Evolutionary conservation across 176 grass and related monocot species (phyloP).

Genomic region (Avena insularis): DNA sequence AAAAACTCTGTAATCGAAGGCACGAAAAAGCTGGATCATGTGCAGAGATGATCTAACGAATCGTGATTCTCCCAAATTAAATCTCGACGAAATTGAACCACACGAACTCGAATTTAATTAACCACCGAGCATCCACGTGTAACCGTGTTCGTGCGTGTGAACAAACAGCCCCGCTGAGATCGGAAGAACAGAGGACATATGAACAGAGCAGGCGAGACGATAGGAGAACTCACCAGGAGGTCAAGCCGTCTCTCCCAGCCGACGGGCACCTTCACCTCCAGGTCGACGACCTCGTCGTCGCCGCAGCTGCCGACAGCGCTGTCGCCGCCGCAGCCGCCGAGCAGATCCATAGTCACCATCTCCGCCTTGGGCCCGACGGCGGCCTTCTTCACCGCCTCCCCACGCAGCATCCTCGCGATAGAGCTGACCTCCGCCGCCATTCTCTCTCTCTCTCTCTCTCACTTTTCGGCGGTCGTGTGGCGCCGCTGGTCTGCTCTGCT

Average conservation of each 20-base stretch:
- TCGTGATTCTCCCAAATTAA: not conserved
- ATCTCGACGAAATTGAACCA: not conserved
- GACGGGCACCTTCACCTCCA: constrained; percentile 54
- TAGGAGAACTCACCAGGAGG: constrained; percentile 42
- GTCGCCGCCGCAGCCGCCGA: constrained; percentile 46
- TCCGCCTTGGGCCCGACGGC: constrained; percentile 11
- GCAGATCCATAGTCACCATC: constrained; percentile 72
- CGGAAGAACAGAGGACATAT: not conserved
- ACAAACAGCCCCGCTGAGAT: not conserved
- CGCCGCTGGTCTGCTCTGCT: not conserved
- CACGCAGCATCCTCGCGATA: constrained; percentile 53
- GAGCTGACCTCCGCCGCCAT: constrained; percentile 62
- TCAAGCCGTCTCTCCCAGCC: constrained; percentile 66
- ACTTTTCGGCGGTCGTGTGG: not conserved
- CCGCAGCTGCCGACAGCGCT: not conserved
- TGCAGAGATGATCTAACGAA: not conserved
- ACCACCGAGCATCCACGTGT: not conserved
- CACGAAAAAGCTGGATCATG: not conserved
- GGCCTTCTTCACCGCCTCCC: constrained; percentile 49
- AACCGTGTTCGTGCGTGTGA: not conserved
- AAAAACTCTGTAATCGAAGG: not conserved
- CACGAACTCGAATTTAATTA: not conserved
- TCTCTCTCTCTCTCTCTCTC: no score
- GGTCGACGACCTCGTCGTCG: constrained; percentile 52
- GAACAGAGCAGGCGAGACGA: not conserved